Conservation (phyloP, 1,284 basidiomycete species). For the Leccinum subrobustum region DNA sequence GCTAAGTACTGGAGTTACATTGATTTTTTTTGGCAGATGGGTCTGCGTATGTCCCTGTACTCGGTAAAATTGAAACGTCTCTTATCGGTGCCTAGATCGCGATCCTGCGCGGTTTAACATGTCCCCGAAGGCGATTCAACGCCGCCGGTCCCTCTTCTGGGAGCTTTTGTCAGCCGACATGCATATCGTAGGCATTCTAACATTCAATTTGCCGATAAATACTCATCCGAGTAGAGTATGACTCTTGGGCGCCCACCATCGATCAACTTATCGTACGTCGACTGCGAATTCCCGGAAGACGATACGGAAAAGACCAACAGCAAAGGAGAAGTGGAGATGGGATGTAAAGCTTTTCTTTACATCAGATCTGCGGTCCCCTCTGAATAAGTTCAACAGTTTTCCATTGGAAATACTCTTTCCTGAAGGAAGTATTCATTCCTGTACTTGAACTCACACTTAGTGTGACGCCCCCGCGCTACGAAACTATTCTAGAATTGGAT, state of each 20-base stretch:
- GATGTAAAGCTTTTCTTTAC: slow-evolving; percentile 40
- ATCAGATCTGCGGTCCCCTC: neutral
- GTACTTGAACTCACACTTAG: slow-evolving; percentile 51
- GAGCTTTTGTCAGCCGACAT: slow-evolving; percentile 52
- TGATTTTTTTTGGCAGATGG: slow-evolving; percentile 40
- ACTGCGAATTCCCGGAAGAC: slow-evolving; percentile 56
- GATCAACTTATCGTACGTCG: slow-evolving; percentile 53
- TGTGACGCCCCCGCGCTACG: slow-evolving; percentile 50
- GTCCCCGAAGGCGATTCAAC: slow-evolving; percentile 50
- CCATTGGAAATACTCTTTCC: slow-evolving; percentile 34
- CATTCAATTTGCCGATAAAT: neutral
- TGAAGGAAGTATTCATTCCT: slow-evolving; percentile 47
- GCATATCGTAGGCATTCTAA: slow-evolving; percentile 41
- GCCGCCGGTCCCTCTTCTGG: slow-evolving; percentile 58
- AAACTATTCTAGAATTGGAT: slow-evolving; percentile 56
- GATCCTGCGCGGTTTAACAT: slow-evolving; percentile 59
- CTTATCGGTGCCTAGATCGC: slow-evolving; percentile 44
- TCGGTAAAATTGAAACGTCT: neutral
- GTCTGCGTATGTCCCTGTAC: slow-evolving; percentile 45
- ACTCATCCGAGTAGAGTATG: slow-evolving; percentile 41
- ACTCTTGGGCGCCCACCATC: slow-evolving; percentile 55
- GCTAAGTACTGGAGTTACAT: slow-evolving; percentile 1
- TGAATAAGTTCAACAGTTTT: slow-evolving; percentile 29
- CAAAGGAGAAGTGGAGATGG: slow-evolving; percentile 44
- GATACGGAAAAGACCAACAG: slow-evolving; percentile 46